A percentile compares a stretch with the other conserved stretches of the same genome.
Conservation (phyloP, 306 rosid genomes). For the Cicer arietinum region DNA sequence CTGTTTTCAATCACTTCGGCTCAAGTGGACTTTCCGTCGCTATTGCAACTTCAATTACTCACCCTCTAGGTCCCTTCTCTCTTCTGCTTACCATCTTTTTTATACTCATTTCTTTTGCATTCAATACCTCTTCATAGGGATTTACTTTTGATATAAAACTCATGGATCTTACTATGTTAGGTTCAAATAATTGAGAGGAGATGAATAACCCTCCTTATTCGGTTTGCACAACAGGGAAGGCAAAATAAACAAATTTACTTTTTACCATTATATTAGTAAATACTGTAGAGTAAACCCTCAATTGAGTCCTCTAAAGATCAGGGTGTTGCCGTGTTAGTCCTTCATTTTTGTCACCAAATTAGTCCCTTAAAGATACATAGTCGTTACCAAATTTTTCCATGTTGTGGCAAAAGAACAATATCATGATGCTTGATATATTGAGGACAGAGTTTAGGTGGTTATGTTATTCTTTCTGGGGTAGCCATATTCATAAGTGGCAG, state of each 20-base stretch:
- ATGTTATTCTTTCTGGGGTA: constrained; percentile 25
- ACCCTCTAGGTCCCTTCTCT: constrained; percentile 68
- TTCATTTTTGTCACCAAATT: not conserved
- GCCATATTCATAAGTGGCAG: constrained; percentile 19
- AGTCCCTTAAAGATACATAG: not conserved
- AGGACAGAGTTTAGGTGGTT: not conserved
- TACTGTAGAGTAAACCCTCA: not conserved
- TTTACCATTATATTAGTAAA: not conserved
- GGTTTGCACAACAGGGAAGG: not conserved
- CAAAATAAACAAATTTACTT: not conserved
- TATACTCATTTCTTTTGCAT: not conserved
- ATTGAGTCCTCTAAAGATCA: not conserved
- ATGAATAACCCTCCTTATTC: not conserved
- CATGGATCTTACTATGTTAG: too few species aligned
- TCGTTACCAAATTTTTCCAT: not conserved
- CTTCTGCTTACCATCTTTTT: not conserved
- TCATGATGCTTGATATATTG: not conserved
- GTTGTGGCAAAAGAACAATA: constrained; percentile 4
- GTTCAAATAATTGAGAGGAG: not conserved
- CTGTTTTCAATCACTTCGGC: constrained; percentile 69
- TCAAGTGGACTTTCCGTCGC: constrained; percentile 90
- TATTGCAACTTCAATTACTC: constrained; percentile 77
- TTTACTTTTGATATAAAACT: too few species aligned
- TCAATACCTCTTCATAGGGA: too few species aligned
- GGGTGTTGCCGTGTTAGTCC: not conserved